Percentiles rank a stretch among this genome's conserved stretches.
Evolutionary conservation across 768 basidiomycete species (phyloP).

Genomic region (Russula earlei): DNA sequence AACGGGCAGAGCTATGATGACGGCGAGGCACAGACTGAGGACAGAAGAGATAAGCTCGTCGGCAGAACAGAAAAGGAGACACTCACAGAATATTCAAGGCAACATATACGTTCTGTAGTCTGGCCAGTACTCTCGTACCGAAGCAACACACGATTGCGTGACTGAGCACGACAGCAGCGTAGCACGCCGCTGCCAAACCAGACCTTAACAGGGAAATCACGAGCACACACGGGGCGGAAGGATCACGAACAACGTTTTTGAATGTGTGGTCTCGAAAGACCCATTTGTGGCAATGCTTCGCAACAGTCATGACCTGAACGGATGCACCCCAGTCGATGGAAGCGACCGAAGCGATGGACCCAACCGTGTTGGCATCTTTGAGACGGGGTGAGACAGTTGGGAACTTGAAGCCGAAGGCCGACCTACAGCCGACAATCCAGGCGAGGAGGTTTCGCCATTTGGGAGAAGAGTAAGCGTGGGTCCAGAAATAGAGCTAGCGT

Average conservation of each 20-base stretch:
- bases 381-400: background rate
- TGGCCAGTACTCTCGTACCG: slow-evolving; percentile 54
- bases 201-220: background rate
- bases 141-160: slow-evolving; percentile 62
- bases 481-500: slow-evolving; percentile 56
- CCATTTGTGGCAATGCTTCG: slow-evolving; percentile 31
- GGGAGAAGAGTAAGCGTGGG: slow-evolving; percentile 46
- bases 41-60: background rate
- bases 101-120: slow-evolving; percentile 63
- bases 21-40: slow-evolving; percentile 46
- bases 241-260: slow-evolving; percentile 36
- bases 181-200: slow-evolving; percentile 47
- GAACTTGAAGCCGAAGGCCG: background rate
- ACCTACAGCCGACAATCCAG: slow-evolving; percentile 62
- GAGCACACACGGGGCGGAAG: background rate
- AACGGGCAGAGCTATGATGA: slow-evolving; percentile 49
- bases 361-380: slow-evolving; percentile 44
- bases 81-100: slow-evolving; percentile 54
- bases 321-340: slow-evolving; percentile 57
- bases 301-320: slow-evolving; percentile 47
- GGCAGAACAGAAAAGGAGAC: background rate
- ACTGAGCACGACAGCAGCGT: slow-evolving; percentile 46
- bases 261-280: slow-evolving; percentile 31
- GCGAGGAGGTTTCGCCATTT: slow-evolving; percentile 49
- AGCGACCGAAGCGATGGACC: slow-evolving; percentile 38